These are phyloP conservation scores for Glycine latifolia DNA, from an alignment of 306 rosid species.

Conservation along the genomic window DNA sequence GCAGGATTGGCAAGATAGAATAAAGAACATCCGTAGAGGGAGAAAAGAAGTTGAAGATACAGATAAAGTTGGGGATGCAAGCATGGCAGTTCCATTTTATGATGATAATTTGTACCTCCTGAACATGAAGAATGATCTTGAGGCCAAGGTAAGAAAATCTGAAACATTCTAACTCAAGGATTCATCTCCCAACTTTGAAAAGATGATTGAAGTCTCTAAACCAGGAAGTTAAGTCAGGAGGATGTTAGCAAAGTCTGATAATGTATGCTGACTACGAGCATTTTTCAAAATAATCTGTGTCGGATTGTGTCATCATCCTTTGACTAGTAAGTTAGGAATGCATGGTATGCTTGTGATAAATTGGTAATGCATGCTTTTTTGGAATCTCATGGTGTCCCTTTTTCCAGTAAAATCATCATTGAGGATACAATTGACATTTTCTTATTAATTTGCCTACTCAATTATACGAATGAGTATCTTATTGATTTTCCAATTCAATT, in stretches of 20 bases:
- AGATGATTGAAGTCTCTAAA: conserved; percentile 35
- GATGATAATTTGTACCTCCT: conserved; percentile 83
- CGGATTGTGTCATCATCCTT: conserved; percentile 25
- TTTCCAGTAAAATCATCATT: conserved; percentile 23
- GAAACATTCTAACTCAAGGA: conserved; percentile 33
- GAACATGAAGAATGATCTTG: conserved; percentile 88
- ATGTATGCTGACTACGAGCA: conserved; percentile 5
- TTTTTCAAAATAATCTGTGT: conserved; percentile 38
- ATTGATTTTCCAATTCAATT: conserved; percentile 35
- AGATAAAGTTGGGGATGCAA: conserved; percentile 67
- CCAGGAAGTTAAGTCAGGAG: background rate
- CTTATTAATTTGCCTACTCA: conserved; percentile 20
- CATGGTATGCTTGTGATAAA: conserved; percentile 37
- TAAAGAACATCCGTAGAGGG: conserved; percentile 75
- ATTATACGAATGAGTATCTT: conserved; percentile 26
- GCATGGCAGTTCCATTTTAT: conserved; percentile 79
- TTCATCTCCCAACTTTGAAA: conserved; percentile 32
- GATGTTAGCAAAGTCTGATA: conserved; percentile 27
- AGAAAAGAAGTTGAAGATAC: conserved; percentile 76
- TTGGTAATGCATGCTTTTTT: conserved; percentile 11
- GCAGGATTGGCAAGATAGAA: conserved; percentile 92
- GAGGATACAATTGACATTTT: conserved; percentile 19
- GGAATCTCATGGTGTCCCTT: conserved; percentile 13
- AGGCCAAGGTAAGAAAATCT: conserved; percentile 72
- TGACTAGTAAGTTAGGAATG: conserved; percentile 9